Evolutionary conservation across 495 filamentous ascomycete genomes (phyloP).

Genomic region (Terfezia boudieri): DNA sequence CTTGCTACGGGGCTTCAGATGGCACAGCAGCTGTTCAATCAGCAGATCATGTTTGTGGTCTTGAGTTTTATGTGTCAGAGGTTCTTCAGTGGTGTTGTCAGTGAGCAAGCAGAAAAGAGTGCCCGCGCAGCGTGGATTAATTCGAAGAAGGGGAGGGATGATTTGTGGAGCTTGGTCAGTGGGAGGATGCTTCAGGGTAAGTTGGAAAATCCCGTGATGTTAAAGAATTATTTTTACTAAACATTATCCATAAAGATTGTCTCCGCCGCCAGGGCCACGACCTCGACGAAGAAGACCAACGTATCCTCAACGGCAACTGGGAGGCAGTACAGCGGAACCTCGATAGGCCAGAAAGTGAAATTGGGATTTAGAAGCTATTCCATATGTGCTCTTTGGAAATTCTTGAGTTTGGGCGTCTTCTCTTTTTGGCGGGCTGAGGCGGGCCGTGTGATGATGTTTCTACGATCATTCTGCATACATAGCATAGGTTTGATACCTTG

Average conservation of each 20-base stretch:
- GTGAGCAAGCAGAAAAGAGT: conserved; percentile 78
- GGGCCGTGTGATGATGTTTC: too few relatives aligned
- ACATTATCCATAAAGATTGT: background rate
- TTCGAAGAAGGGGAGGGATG: conserved; percentile 51
- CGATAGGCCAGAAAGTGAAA: background rate
- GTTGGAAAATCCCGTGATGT: background rate
- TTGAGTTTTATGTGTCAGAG: conserved; percentile 66
- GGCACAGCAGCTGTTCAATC: conserved; percentile 26
- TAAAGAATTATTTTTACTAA: background rate
- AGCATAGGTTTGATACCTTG: too few relatives aligned
- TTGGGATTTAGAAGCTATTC: background rate
- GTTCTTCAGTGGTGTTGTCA: conserved; percentile 69
- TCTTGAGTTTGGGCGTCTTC: too few relatives aligned
- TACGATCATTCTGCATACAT: too few relatives aligned
- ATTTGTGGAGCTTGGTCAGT: conserved; percentile 40
- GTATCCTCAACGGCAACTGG: background rate
- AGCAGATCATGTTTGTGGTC: conserved; percentile 60
- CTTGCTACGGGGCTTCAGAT: conserved; percentile 37
- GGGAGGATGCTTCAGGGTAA: conserved; percentile 14
- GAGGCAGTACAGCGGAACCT: background rate
- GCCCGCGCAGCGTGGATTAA: conserved; percentile 50
- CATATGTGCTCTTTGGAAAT: too few relatives aligned
- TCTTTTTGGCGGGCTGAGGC: too few relatives aligned
- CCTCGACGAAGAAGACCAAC: background rate
- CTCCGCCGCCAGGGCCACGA: background rate